Evolutionary conservation across 495 filamentous ascomycete genomes (phyloP).

Genomic region (Astrothelium macrocarpum): DNA sequence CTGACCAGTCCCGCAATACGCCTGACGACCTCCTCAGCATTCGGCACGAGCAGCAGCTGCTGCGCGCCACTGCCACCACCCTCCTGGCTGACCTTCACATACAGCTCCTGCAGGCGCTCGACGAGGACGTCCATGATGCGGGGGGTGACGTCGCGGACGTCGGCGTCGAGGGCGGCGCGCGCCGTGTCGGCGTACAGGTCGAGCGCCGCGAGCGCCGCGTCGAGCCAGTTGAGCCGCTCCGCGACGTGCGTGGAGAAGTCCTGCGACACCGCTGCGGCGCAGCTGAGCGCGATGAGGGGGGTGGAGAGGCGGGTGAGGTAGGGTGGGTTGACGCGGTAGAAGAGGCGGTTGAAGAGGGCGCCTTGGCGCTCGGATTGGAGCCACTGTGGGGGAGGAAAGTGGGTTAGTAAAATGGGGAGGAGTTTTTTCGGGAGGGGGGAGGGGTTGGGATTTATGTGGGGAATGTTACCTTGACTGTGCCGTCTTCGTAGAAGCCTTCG

Average conservation of each 20-base stretch:
- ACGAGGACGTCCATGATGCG: constrained; percentile 25
- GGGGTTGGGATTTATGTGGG: constrained; percentile 14
- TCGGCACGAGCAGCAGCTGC: constrained; percentile 1
- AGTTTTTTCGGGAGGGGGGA: too few species aligned
- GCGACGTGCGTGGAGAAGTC: constrained; percentile 54
- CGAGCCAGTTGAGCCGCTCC: constrained; percentile 70
- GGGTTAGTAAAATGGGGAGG: too few species aligned
- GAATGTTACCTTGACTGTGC: constrained; percentile 47
- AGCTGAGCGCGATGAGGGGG: constrained; percentile 70
- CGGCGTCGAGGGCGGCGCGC: constrained; percentile 6
- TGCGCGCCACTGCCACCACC: too few species aligned
- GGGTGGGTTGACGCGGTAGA: constrained; percentile 60
- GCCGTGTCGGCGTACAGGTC: constrained; percentile 28
- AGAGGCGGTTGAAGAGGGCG: constrained; percentile 71
- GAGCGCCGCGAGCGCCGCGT: constrained; percentile 52
- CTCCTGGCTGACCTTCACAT: constrained; percentile 17
- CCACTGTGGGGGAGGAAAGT: constrained; percentile 51
- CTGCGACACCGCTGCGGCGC: constrained; percentile 69
- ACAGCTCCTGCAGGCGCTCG: constrained; percentile 19
- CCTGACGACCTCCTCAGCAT: background rate
- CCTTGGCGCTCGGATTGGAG: constrained; percentile 68
- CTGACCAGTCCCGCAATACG: constrained; percentile 10
- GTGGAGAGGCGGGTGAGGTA: constrained; percentile 58
- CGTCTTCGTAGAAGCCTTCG: constrained; percentile 60
- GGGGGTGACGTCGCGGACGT: constrained; percentile 20